A percentile compares a stretch with the other conserved stretches of the same genome.
Conservation (phyloP, 2,329 filamentous ascomycete genomes). For the Penicillium sp. region DNA sequence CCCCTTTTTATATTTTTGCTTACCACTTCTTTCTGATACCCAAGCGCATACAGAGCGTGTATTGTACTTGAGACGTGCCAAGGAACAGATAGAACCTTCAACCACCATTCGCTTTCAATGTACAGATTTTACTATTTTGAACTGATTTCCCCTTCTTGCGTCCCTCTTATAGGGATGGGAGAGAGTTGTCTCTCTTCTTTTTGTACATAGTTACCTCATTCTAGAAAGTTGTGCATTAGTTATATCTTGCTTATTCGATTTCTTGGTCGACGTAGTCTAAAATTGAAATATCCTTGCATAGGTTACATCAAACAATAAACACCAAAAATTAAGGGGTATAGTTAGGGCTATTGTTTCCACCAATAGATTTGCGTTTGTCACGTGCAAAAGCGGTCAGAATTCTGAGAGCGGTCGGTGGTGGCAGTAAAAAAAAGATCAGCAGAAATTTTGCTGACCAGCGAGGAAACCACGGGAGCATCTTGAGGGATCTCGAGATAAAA, state of each 20-base stretch:
- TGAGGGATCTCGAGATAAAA: not conserved
- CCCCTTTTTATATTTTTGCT: not conserved
- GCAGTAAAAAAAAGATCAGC: slow-evolving; percentile 24
- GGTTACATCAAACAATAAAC: not conserved
- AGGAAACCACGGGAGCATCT: not conserved
- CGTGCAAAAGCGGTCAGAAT: slow-evolving; percentile 9
- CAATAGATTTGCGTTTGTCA: slow-evolving; percentile 1
- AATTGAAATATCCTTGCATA: not conserved
- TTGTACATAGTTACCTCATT: not conserved
- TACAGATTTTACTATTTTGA: not conserved
- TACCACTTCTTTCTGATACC: not conserved
- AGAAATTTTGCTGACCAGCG: slow-evolving; percentile 9
- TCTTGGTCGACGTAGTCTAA: too few relatives aligned
- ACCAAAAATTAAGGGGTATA: not conserved
- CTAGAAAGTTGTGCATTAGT: not conserved
- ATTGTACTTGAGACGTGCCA: not conserved
- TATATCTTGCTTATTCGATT: not conserved
- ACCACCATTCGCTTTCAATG: not conserved
- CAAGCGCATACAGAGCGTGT: not conserved
- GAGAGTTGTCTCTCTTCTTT: not conserved
- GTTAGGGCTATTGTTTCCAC: not conserved
- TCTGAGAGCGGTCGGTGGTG: slow-evolving; percentile 18
- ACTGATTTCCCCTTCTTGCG: not conserved
- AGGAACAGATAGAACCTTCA: not conserved
- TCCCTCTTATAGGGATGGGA: too few relatives aligned